Conservation (phyloP, 169 alveolate species). For the Plasmodium gaboni region DNA sequence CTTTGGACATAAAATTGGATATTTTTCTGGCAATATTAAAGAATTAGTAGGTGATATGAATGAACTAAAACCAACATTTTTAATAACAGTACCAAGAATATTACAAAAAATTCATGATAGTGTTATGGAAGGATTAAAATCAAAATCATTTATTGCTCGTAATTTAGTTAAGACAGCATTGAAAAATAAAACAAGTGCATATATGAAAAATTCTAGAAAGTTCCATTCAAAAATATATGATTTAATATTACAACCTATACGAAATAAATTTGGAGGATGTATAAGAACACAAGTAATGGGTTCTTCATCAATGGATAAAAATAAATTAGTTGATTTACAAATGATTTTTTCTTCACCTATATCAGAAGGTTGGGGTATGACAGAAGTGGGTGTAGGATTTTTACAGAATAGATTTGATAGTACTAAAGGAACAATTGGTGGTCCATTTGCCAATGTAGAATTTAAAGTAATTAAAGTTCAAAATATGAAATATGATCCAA, state of each 20-base stretch:
- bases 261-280: constrained; percentile 82
- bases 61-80: constrained; percentile 83
- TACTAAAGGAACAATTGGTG: constrained; percentile 86
- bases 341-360: constrained; percentile 79
- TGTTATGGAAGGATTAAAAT: constrained; percentile 79
- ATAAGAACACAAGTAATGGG: constrained; percentile 83
- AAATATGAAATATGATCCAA: constrained; percentile 83
- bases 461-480: constrained; percentile 81
- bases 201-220: constrained; percentile 78
- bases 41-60: constrained; percentile 91
- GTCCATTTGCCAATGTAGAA: constrained; percentile 78
- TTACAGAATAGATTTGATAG: constrained; percentile 82
- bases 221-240: constrained; percentile 74
- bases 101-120: constrained; percentile 85
- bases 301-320: constrained; percentile 82
- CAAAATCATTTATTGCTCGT: constrained; percentile 77
- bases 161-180: constrained; percentile 80
- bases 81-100: constrained; percentile 85
- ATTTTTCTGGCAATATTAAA: constrained; percentile 91
- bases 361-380: constrained; percentile 88
- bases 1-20: constrained; percentile 90
- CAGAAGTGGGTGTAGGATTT: constrained; percentile 83
- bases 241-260: constrained; percentile 81
- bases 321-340: constrained; percentile 80
- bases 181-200: constrained; percentile 51